Percentiles rank a stretch among this genome's conserved stretches.
Evolutionary conservation across 371 early-diverging fungal genomes (phyloP).

Genomic region (Mucor irregularis): DNA sequence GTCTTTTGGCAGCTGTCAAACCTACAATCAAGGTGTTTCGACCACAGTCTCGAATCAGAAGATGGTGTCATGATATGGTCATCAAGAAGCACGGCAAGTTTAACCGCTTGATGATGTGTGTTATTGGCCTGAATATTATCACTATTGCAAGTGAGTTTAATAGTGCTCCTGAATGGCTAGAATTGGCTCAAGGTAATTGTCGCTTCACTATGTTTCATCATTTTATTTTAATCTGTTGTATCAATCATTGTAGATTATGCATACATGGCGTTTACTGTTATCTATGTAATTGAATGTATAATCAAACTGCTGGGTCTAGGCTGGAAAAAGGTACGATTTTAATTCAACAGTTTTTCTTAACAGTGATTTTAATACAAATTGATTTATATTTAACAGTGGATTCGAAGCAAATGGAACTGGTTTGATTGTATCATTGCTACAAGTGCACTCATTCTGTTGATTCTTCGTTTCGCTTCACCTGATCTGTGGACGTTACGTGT

Average conservation of each 20-base stretch:
- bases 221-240: not conserved
- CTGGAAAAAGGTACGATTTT: constrained; percentile 48
- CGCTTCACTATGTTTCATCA: not conserved
- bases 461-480: constrained; percentile 50
- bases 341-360: not conserved
- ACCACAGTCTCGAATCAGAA: constrained; percentile 45
- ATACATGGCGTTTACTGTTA: constrained; percentile 46
- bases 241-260: constrained; percentile 36
- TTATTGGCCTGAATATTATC: constrained; percentile 50
- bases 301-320: constrained; percentile 55
- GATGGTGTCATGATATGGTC: constrained; percentile 54
- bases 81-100: constrained; percentile 53
- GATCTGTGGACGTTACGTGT: constrained; percentile 50
- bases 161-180: constrained; percentile 43
- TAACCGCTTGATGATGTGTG: constrained; percentile 48
- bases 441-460: constrained; percentile 42
- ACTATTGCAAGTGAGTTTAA: constrained; percentile 37
- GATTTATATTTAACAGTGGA: constrained; percentile 42
- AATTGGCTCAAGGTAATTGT: constrained; percentile 39
- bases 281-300: constrained; percentile 49
- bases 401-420: constrained; percentile 58
- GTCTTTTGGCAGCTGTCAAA: constrained; percentile 53
- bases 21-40: constrained; percentile 54
- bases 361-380: too few relatives aligned
- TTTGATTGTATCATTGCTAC: constrained; percentile 51